These are phyloP conservation scores for Cercospora berteroae DNA, from an alignment of 2,329 filamentous ascomycete genomes.

Conservation along the genomic window DNA sequence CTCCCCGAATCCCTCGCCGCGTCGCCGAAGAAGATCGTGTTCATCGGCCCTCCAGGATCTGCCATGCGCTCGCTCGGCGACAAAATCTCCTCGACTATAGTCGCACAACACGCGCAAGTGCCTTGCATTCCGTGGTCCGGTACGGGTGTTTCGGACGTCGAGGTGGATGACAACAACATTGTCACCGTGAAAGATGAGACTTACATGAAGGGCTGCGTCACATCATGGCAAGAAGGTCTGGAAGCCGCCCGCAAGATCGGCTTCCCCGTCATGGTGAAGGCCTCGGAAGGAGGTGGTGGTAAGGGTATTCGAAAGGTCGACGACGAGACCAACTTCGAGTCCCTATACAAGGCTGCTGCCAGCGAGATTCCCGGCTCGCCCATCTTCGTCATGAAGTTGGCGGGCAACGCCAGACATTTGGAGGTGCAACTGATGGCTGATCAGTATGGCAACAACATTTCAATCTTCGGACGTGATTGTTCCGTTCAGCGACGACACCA, in stretches of 20 bases:
- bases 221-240: conserved; percentile 85
- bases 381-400: conserved; percentile 99
- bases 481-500: conserved; percentile 98
- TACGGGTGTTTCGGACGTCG: conserved; percentile 80
- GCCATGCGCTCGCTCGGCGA: conserved; percentile 99
- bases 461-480: conserved; percentile 96
- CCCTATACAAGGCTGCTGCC: conserved; percentile 90
- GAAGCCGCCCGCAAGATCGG: conserved; percentile 84
- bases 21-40: conserved; percentile 97
- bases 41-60: conserved; percentile 95
- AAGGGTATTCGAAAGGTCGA: conserved; percentile 98
- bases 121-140: conserved; percentile 99
- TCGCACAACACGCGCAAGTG: conserved; percentile 92
- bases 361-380: conserved; percentile 97
- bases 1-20: conserved; percentile 93
- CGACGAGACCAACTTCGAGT: conserved; percentile 77
- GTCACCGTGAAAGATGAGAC: conserved; percentile 85
- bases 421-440: conserved; percentile 97
- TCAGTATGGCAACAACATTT: conserved; percentile 99
- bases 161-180: conserved; percentile 75
- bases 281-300: conserved; percentile 97
- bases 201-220: conserved; percentile 88
- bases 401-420: conserved; percentile 91
- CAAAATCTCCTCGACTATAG: conserved; percentile 99
- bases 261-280: conserved; percentile 99